These are phyloP conservation scores for Thelephora terrestris DNA, from an alignment of 1,284 basidiomycete genomes.

Conservation along the genomic window DNA sequence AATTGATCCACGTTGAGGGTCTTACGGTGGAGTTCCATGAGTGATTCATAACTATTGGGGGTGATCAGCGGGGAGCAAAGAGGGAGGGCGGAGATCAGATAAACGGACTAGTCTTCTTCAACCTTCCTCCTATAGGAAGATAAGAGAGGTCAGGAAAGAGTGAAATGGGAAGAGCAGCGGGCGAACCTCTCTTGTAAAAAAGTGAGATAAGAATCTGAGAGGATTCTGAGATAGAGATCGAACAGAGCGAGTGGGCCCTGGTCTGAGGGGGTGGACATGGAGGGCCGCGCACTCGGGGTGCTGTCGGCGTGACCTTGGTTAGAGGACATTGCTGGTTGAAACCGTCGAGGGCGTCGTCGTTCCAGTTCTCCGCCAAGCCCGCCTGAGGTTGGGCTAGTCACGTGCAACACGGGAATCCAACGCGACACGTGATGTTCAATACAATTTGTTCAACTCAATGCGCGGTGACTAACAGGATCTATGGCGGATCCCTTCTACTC, in stretches of 20 bases:
- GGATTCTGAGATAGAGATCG: slow-evolving; percentile 56
- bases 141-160: slow-evolving; percentile 11
- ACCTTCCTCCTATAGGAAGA: slow-evolving; percentile 52
- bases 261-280: background rate
- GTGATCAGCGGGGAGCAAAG: slow-evolving; percentile 2
- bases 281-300: too few species aligned
- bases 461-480: too few species aligned
- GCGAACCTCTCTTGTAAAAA: slow-evolving; percentile 82
- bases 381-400: too few species aligned
- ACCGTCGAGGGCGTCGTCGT: too few species aligned
- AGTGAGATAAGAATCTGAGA: slow-evolving; percentile 66
- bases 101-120: slow-evolving; percentile 71
- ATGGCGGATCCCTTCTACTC: too few species aligned
- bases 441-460: too few species aligned
- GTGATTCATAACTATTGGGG: slow-evolving; percentile 54
- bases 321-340: too few species aligned
- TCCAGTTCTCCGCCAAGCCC: too few species aligned
- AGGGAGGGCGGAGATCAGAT: background rate
- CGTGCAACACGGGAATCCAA: too few species aligned
- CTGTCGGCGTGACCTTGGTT: too few species aligned
- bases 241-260: slow-evolving; percentile 58
- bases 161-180: slow-evolving; percentile 3
- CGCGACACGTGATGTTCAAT: too few species aligned
- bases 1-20: slow-evolving; percentile 55
- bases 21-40: slow-evolving; percentile 62